Base-by-base conservation (phyloP, 768 basidiomycete genomes). In the Auricularia sp. region DNA sequence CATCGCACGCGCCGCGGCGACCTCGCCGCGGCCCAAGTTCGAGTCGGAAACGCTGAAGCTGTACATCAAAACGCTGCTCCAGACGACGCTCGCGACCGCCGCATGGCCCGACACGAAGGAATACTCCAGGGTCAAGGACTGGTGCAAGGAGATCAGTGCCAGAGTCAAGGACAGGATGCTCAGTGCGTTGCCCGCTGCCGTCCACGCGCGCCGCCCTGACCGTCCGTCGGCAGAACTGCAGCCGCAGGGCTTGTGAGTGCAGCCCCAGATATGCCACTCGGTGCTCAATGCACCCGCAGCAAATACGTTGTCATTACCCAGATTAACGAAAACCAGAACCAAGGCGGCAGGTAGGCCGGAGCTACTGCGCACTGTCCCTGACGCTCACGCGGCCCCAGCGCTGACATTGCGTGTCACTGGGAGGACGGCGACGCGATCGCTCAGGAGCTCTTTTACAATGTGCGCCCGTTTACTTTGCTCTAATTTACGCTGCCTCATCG, bases 281-380 rank as follows among this genome's bases (percentile, higher is more conserved):
- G 39, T 7, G 12, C 62, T 64, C 65, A 69, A 64, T 61, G 66
- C 44, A 64, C 61, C 67, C 33, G 36, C 70, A 93, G 91, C 72
- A 93, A 93, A 79, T 93, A 91, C 71, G 84, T 92, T 64, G 91
- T 93, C 53, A 78, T 91, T 59, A 91, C 90, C 34, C 91, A 91
- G 71, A 85, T 91, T 66, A 88, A 84, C 72, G 90, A 91, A 78
- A 93, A 93, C 69, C 78, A 84, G 65, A 88, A 89, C 3, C 91
- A 93, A 74, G 91, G 90, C 64, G 90, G 89, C 71, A 84, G 89
- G 90, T 91, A 70, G 73, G 86, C 74, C 36, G 8, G 36, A 60
- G 34, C 66, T 66, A 29, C 66, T 60, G 29, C 14, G 16, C 51
- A 3, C 44, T 35, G 61, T 61, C 51, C 23, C 44, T 35, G 51